Evolutionary conservation across 441 rosid genomes (phyloP).

Genomic region (Euphorbia corollata): DNA sequence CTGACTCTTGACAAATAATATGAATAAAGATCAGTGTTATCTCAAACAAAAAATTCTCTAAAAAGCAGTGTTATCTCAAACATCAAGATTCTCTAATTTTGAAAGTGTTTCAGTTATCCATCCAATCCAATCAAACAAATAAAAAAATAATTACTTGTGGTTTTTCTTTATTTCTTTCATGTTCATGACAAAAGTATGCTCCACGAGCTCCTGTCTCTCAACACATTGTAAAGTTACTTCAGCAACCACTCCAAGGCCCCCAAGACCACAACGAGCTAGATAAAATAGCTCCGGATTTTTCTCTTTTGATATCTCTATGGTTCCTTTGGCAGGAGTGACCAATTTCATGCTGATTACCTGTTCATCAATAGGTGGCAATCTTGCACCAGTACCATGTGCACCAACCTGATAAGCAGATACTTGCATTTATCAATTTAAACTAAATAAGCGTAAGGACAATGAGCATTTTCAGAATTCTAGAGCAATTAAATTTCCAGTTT

Average conservation of each 20-base stretch:
- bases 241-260: constrained; percentile 94
- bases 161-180: constrained; percentile 76
- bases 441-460: constrained; percentile 8
- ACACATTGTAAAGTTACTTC: constrained; percentile 95
- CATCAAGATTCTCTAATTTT: constrained; percentile 11
- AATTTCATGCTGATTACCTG: constrained; percentile 83
- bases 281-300: constrained; percentile 83
- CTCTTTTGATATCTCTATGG: constrained; percentile 73
- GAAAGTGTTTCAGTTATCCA: constrained; percentile 5
- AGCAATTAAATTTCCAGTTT: constrained; percentile 1
- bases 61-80: background rate
- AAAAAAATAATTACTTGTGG: constrained; percentile 54
- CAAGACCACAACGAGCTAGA: constrained; percentile 88
- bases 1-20: background rate
- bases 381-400: constrained; percentile 96
- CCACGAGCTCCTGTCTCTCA: constrained; percentile 87
- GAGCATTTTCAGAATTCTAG: background rate
- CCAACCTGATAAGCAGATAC: constrained; percentile 54
- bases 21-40: constrained; percentile 1
- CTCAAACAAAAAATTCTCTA: too few species aligned
- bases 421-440: background rate
- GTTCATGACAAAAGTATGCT: constrained; percentile 66
- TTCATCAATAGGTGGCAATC: constrained; percentile 91
- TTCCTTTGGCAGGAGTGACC: constrained; percentile 95
- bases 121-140: constrained; percentile 7